Base-by-base conservation (phyloP, 2,329 filamentous ascomycete genomes). In the Neonectria sp. region DNA sequence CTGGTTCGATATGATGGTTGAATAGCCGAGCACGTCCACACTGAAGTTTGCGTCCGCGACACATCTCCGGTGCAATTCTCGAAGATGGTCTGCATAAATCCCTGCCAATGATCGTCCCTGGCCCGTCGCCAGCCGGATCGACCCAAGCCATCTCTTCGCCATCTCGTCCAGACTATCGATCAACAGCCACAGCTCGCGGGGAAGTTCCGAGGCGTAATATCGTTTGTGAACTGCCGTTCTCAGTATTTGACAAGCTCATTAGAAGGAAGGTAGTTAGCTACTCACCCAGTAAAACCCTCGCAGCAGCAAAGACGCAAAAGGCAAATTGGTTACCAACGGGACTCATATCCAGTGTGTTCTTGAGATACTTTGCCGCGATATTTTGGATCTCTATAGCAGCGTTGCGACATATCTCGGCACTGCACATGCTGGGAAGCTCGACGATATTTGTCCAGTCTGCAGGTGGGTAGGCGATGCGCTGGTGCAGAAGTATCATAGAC, bases 261-360 rank as follows among this genome's bases (percentile, higher is more conserved):
- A 6, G 12, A 35, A 3, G 4, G 11, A 24, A 21, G 1, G 51
- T 4, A 1, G 17, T 15, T 35, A 2, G 2, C 8, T 6, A 46
- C 56, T 56, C 6, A 60, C 56, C 63, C 4, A 65, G 17, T 1
- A 65, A 9, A 4, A 60, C 63, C 25, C 63, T 55, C n/a, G 63
- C 63, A 21, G 63, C 63, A n/a, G n/a, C 57, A 15, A 65, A 65
- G 11, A 65, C 56, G 9, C 63, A 65, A 52, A 65, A 65, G 4
- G 56, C 57, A 25, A 65, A 65, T 21, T 59, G 37, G 12, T 64
- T 64, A 5, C 51, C 63, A 11, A 60, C 56, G 2, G 63, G 57
- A 24, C 57, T 60, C 33, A 56, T 60, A 6, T 9, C 33, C 0
- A 51, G 12, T 13, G 56, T 65, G n/a, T 65, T 60, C 4, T 51